These are phyloP conservation scores for Oxalis stricta DNA, from an alignment of 441 rosid genomes.

Conservation along the genomic window DNA sequence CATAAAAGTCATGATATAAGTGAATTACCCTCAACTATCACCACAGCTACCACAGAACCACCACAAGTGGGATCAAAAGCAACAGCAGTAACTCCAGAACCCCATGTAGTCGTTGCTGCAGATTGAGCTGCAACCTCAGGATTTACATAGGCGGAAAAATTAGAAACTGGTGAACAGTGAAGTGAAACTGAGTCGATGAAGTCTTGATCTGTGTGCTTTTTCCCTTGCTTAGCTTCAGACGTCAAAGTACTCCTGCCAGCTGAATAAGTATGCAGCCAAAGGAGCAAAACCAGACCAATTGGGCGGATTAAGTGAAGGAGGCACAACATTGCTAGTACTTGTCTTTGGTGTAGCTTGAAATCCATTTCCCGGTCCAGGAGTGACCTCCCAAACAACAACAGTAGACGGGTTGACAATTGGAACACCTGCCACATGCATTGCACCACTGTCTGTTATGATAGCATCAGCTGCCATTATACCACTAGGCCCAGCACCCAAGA, in stretches of 20 bases:
- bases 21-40: slow-evolving; percentile 88
- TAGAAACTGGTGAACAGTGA: slow-evolving; percentile 96
- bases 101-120: slow-evolving; percentile 99
- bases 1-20: slow-evolving; percentile 3
- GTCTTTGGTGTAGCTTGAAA: slow-evolving; percentile 69
- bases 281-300: slow-evolving; percentile 97
- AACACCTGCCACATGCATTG: slow-evolving; percentile 98
- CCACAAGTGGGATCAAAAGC: slow-evolving; percentile 98
- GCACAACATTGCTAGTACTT: slow-evolving; percentile 50
- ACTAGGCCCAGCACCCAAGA: slow-evolving; percentile 99
- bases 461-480: slow-evolving; percentile 99
- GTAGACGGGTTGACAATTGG: slow-evolving; percentile 99
- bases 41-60: slow-evolving; percentile 97
- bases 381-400: slow-evolving; percentile 99
- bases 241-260: slow-evolving; percentile 94
- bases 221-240: slow-evolving; percentile 72
- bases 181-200: slow-evolving; percentile 50
- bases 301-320: slow-evolving; percentile 83
- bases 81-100: slow-evolving; percentile 98
- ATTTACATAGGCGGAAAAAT: slow-evolving; percentile 97
- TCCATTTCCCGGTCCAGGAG: slow-evolving; percentile 94
- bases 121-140: slow-evolving; percentile 98
- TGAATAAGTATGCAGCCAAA: slow-evolving; percentile 85
- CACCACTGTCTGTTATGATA: slow-evolving; percentile 90
- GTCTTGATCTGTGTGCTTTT: slow-evolving; percentile 57